Evolutionary conservation across 495 filamentous ascomycete genomes (phyloP).

Genomic region (Cercophora newfieldiana): DNA sequence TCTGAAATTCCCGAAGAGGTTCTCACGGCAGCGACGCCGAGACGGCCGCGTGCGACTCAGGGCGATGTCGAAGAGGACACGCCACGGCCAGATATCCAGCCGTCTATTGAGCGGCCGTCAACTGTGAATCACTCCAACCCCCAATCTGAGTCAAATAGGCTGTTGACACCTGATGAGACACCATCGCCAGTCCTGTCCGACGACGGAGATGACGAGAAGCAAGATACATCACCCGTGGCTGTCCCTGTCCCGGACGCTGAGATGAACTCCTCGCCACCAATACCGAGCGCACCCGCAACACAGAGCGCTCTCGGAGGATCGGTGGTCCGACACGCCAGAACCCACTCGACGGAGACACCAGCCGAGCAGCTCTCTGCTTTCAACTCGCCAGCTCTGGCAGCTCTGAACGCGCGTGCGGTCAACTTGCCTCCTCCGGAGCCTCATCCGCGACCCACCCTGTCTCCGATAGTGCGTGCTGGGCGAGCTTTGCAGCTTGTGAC

Average conservation of each 20-base stretch:
- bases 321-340: slow-evolving; percentile 20
- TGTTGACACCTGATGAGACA: slow-evolving; percentile 57
- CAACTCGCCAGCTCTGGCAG: slow-evolving; percentile 15
- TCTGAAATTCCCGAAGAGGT: slow-evolving; percentile 50
- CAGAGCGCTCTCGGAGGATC: not conserved
- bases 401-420: slow-evolving; percentile 10
- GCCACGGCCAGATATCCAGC: slow-evolving; percentile 27
- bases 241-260: slow-evolving; percentile 13
- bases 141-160: slow-evolving; percentile 42
- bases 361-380: slow-evolving; percentile 28
- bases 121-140: slow-evolving; percentile 38
- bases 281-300: slow-evolving; percentile 13
- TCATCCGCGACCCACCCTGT: slow-evolving; percentile 43
- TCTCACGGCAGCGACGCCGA: slow-evolving; percentile 51
- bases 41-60: slow-evolving; percentile 23
- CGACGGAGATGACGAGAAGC: slow-evolving; percentile 14
- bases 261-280: slow-evolving; percentile 38
- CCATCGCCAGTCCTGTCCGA: slow-evolving; percentile 48
- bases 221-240: slow-evolving; percentile 5
- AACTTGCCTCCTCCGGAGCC: slow-evolving; percentile 27
- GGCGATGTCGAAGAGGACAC: slow-evolving; percentile 12
- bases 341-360: slow-evolving; percentile 34
- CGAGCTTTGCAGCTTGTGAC: slow-evolving; percentile 52
- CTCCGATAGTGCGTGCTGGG: slow-evolving; percentile 54
- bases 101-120: slow-evolving; percentile 40